Base-by-base conservation (phyloP, 2,329 filamentous ascomycete genomes). In the Pseudopyrenochaeta lycopersici region DNA sequence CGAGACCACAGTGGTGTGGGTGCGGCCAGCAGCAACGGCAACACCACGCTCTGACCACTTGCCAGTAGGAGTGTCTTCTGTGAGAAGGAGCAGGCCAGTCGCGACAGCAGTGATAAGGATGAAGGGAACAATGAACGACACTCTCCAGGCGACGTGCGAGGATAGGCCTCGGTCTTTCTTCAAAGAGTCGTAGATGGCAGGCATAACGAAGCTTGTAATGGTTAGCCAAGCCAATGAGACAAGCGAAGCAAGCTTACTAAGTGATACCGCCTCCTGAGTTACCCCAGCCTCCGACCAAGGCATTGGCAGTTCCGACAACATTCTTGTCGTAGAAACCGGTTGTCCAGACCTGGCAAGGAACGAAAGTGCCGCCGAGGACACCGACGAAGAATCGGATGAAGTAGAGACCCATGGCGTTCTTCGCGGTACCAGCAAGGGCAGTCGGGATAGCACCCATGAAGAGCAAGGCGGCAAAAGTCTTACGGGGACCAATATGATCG, bases 271-370 rank as follows among this genome's bases (percentile, higher is more conserved):
- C 93, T 53, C 93, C 92, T 21, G 91, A 85, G 66, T 96, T 97
- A 46, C 92, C 93, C 79, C 90, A 89, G 12, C 93, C 93, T 36
- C 88, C 93, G 1, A 92, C 89, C 15, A 97, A 77, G 2, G 91
- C 90, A 71, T 97, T 97, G 56, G 92, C 91, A 5, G 91, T 93
- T 42, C 93, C 93, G 15, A 97, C 90, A 21, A 97, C 84, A 67
- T 93, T 95, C 80, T 93, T 95, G 78, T 97, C 92, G 73, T 92
- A 97, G 81, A 96, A 97, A 0, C 89, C 91, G 0, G 92, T 97
- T 9, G 89, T 91, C 91, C 92, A 97, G 6, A 96, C 93, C 72
- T 96, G 92, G 74, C 92, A 96, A 11, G 90, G 90, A 0, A 94
- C 90, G 66, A 94, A 94, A 1, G 86, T 85, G 2, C 88, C 89